A percentile compares a stretch with the other conserved stretches of the same genome.
Evolutionary conservation across 768 basidiomycete genomes (phyloP).

Genomic region (Amanita polypyramis): DNA sequence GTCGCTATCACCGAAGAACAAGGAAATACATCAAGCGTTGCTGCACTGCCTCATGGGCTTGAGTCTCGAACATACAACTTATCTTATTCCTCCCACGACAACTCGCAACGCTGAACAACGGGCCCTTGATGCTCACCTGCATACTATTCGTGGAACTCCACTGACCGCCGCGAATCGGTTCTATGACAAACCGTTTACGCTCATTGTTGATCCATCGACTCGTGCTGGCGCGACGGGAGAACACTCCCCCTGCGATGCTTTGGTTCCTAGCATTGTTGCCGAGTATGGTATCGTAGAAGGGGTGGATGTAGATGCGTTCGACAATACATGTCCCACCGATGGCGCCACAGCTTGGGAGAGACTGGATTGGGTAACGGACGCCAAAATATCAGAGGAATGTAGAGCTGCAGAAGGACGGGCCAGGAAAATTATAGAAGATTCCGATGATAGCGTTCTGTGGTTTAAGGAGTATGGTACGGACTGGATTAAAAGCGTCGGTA

Average conservation of each 20-base stretch:
- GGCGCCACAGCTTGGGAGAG: conserved; percentile 37
- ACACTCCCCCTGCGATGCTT: conserved; percentile 83
- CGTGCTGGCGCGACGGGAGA: conserved; percentile 85
- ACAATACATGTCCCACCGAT: conserved; percentile 8
- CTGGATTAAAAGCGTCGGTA: conserved; percentile 76
- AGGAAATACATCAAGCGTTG: conserved; percentile 46
- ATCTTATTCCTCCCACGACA: conserved; percentile 23
- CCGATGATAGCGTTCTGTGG: conserved; percentile 77
- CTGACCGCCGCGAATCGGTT: conserved; percentile 69
- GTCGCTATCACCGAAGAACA: conserved; percentile 57
- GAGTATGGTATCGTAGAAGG: conserved; percentile 73
- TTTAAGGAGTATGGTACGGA: conserved; percentile 76
- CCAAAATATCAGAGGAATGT: conserved; percentile 44
- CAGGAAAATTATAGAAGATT: conserved; percentile 52
- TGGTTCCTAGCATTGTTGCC: conserved; percentile 78
- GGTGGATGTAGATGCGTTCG: conserved; percentile 40
- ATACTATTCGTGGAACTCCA: conserved; percentile 53
- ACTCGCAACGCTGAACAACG: conserved; percentile 18
- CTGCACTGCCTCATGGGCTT: conserved; percentile 71
- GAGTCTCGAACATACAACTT: conserved; percentile 69
- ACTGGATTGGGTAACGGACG: conserved; percentile 70
- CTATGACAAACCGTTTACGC: conserved; percentile 79
- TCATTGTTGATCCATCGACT: conserved; percentile 78
- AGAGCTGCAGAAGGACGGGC: conserved; percentile 47
- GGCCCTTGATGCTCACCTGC: conserved; percentile 61